Percentiles rank a stretch among this genome's conserved stretches.
phyloP scores from a whole-genome alignment of 768 basidiomycete species.

The Asterophora lycoperdoides region DNA sequence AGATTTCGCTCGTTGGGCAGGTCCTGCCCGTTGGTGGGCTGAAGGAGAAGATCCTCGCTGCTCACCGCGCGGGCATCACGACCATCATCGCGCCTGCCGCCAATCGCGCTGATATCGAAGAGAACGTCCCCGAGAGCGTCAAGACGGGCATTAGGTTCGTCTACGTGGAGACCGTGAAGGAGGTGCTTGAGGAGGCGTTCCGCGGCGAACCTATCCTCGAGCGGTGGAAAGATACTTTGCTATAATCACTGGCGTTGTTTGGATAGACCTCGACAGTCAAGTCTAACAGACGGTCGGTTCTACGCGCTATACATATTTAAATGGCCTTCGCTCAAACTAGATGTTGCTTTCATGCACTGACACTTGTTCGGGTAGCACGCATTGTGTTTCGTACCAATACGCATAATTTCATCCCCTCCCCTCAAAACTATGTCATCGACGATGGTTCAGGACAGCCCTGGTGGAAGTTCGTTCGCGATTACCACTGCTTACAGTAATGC shows the following conservation, averaged over 20 bases:
- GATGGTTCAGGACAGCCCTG: no score
- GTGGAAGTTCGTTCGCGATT: no score
- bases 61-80: slow-evolving; percentile 95
- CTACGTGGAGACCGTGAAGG: slow-evolving; percentile 89
- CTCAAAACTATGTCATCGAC: background rate
- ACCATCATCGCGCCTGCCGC: slow-evolving; percentile 84
- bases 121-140: slow-evolving; percentile 94
- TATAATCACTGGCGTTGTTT: slow-evolving; percentile 7
- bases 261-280: background rate
- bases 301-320: slow-evolving; percentile 3
- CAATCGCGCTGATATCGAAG: slow-evolving; percentile 92
- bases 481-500: no score
- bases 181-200: slow-evolving; percentile 89
- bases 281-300: background rate
- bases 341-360: slow-evolving; percentile 10
- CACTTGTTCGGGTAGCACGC: slow-evolving; percentile 13
- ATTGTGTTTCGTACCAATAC: slow-evolving; percentile 16
- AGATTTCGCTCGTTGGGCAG: slow-evolving; percentile 94
- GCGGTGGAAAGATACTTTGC: slow-evolving; percentile 61
- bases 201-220: slow-evolving; percentile 51
- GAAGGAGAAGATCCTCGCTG: slow-evolving; percentile 95
- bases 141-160: slow-evolving; percentile 94
- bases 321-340: slow-evolving; percentile 5
- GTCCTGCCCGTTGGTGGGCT: slow-evolving; percentile 94
- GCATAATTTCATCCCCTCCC: slow-evolving; percentile 12